A percentile compares a stretch with the other conserved stretches of the same genome.
phyloP scores from a whole-genome alignment of 2,329 filamentous ascomycete genomes.

The Microsporum ferrugineum region DNA sequence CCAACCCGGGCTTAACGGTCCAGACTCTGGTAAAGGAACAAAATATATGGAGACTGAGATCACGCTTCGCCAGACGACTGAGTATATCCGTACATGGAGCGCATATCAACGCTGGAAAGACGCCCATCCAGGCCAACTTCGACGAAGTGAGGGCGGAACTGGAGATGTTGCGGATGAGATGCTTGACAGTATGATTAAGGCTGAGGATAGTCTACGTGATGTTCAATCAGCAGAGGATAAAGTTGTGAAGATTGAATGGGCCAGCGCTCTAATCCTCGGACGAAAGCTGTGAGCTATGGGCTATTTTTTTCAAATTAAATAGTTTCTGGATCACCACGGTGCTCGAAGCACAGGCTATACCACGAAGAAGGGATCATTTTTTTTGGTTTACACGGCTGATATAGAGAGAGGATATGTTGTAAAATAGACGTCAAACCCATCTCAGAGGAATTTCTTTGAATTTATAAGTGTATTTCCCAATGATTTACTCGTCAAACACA shows the following conservation, averaged over 20 bases:
- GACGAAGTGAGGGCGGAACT: conserved; percentile 42
- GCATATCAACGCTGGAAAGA: conserved; percentile 49
- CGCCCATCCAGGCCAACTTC: conserved; percentile 41
- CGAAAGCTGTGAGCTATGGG: background rate
- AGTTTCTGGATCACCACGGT: background rate
- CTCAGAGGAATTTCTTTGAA: background rate
- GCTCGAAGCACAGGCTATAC: background rate
- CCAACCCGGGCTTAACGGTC: conserved; percentile 41
- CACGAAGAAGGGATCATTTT: background rate
- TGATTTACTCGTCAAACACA: background rate
- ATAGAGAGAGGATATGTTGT: background rate
- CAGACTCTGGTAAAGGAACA: conserved; percentile 30
- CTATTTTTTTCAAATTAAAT: background rate
- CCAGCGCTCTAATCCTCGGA: conserved; percentile 4
- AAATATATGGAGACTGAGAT: conserved; percentile 44
- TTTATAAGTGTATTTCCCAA: background rate
- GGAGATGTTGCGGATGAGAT: conserved; percentile 54
- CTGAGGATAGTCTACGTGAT: conserved; percentile 41
- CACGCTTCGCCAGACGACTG: conserved; percentile 48
- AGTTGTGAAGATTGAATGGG: conserved; percentile 5
- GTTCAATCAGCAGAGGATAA: conserved; percentile 6
- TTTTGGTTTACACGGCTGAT: background rate
- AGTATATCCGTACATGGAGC: conserved; percentile 52
- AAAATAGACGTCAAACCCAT: background rate
- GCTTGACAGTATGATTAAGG: conserved; percentile 47